Evolutionary conservation across 495 filamentous ascomycete species (phyloP).

Genomic region (Xanthoparmelia taractica): DNA sequence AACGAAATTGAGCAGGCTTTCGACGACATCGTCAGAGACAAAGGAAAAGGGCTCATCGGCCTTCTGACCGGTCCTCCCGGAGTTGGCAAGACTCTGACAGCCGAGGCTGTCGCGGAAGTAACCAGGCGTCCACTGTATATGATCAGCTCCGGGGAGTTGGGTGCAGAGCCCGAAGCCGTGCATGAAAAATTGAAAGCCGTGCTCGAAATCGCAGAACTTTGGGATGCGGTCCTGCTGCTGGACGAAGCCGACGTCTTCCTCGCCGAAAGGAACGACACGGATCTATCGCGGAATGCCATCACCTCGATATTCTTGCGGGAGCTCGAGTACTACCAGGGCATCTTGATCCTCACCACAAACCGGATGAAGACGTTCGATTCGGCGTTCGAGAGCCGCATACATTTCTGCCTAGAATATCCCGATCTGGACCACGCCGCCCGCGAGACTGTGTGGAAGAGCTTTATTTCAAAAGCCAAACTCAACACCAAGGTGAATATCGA

Average conservation of each 20-base stretch:
- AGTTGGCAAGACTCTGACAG: conserved; percentile 27
- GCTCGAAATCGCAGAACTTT: conserved; percentile 20
- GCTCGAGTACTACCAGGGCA: conserved; percentile 51
- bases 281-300: conserved; percentile 36
- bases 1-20: background rate
- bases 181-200: conserved; percentile 13
- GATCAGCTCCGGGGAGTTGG: conserved; percentile 21
- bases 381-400: conserved; percentile 35
- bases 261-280: conserved; percentile 28
- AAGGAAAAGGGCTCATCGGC: conserved; percentile 21
- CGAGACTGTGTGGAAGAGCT: conserved; percentile 8
- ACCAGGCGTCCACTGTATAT: conserved; percentile 21
- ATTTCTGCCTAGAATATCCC: conserved; percentile 14
- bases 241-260: conserved; percentile 45
- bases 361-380: conserved; percentile 39
- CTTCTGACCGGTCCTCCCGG: conserved; percentile 20
- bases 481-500: background rate
- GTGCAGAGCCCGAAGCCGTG: conserved; percentile 12
- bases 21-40: conserved; percentile 22
- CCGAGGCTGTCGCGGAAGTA: conserved; percentile 22
- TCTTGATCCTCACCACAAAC: conserved; percentile 53
- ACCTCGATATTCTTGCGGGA: conserved; percentile 46
- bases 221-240: conserved; percentile 39
- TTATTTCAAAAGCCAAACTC: background rate
- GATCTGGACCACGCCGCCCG: conserved; percentile 5